Evolutionary conservation across 1,284 basidiomycete species (phyloP).

Genomic region (Apiotrichum sp.): DNA sequence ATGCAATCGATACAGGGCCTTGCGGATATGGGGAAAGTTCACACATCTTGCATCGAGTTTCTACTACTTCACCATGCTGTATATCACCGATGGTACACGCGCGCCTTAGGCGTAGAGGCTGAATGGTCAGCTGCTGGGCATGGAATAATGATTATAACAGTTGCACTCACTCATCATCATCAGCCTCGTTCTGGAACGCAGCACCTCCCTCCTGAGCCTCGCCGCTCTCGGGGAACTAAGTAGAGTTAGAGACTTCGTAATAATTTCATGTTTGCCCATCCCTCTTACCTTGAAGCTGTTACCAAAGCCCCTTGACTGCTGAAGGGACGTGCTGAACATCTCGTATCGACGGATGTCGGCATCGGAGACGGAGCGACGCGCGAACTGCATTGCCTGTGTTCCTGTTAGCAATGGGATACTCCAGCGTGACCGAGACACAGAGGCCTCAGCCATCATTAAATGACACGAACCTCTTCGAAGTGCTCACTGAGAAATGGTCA

Average conservation of each 20-base stretch:
- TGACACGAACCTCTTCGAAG: constrained; percentile 67
- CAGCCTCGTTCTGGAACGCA: constrained; percentile 46
- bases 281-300: constrained; percentile 40
- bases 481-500: constrained; percentile 57
- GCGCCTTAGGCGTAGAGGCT: too few relatives aligned
- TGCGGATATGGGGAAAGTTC: too few relatives aligned
- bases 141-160: not conserved
- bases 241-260: constrained; percentile 43
- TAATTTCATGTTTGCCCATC: not conserved
- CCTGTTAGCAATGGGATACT: too few relatives aligned
- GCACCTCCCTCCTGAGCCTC: constrained; percentile 49
- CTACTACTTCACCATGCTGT: too few relatives aligned
- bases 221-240: constrained; percentile 75
- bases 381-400: constrained; percentile 44
- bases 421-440: too few relatives aligned
- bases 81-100: too few relatives aligned
- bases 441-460: too few relatives aligned
- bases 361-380: constrained; percentile 85
- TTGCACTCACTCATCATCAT: constrained; percentile 40
- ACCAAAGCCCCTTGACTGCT: constrained; percentile 43
- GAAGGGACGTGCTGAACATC: constrained; percentile 45
- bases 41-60: too few relatives aligned
- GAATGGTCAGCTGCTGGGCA: too few relatives aligned
- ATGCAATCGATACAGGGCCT: too few relatives aligned
- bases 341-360: constrained; percentile 72